Evolutionary conservation across 441 rosid genomes (phyloP), one percentile per base, ranked within the genome.

Genomic region (Omphalea diandra): DNA sequence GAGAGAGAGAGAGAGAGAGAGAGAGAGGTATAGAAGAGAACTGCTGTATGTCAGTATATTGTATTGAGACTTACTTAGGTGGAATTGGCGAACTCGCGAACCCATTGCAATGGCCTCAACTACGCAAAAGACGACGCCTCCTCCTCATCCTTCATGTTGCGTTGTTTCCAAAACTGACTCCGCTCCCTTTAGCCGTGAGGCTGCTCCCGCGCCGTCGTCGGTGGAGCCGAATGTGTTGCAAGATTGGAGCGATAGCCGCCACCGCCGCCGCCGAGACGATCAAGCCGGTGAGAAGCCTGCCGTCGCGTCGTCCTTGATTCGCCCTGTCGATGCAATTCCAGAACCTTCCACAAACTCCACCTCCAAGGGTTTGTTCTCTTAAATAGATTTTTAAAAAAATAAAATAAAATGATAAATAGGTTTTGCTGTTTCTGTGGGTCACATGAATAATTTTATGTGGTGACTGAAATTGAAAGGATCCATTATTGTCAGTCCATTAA

Each of bases 21-120:
- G 73, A 59, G 35, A 15, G 77, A 43, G 75, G 70, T 44, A 67
- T 59, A 59, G 74, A n/a, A 61, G 76, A 62, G 33, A 47, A 68
- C 52, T 89, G 94, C 95, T 94, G 98, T 91, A 94, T 94, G 98
- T 92, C 98, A 90, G 86, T 84, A 68, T 90, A 87, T 71, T 90
- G 91, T 76, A 66, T 66, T 35, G 96, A 81, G 86, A 78, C 80
- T 74, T 79, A 79, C 77, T 77, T 79, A 77, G 83, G 93, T 79
- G 96, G 90, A 88, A 82, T 89, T 79, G 96, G 96, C 55, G 93
- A 84, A 77, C 90, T 87, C 47, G 85, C 83, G 29, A 94, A 94
- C 80, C 97, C 98, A 49, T 72, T 86, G 63, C 98, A 94, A 94
- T 94, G 99, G 96, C 96, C 98, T 72, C 98, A 94, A 57, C 90